Conservation (phyloP, 768 basidiomycete species). For the Amanita muscaria region DNA sequence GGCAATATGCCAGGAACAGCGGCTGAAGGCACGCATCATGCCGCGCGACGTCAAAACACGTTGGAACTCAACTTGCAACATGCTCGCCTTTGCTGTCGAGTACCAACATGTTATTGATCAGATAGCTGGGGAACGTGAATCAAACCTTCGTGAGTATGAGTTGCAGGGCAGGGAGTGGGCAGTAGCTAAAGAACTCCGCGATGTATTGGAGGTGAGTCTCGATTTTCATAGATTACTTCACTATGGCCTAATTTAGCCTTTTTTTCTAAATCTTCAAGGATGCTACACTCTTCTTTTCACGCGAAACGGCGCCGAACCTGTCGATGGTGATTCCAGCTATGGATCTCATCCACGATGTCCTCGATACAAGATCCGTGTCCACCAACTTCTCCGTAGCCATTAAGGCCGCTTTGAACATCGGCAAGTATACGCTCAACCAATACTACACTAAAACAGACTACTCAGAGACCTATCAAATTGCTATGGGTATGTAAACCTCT, state of each 20-base stretch:
- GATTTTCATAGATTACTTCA: neutral
- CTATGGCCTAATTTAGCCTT: neutral
- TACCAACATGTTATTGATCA: neutral
- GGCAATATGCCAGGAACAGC: neutral
- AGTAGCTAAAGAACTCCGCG: neutral
- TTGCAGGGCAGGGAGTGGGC: neutral
- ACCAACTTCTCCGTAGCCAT: conserved; percentile 13
- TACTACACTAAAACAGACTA: conserved; percentile 25
- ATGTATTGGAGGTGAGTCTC: neutral
- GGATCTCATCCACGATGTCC: conserved; percentile 16
- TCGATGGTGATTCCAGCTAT: conserved; percentile 16
- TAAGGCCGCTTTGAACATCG: conserved; percentile 7
- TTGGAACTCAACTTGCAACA: neutral
- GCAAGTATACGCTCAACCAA: conserved; percentile 21
- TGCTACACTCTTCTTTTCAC: conserved; percentile 12
- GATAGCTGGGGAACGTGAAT: neutral
- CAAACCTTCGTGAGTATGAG: neutral
- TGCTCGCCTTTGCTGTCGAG: neutral
- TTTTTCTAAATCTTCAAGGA: conserved; percentile 11
- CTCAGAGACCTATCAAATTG: conserved; percentile 23
- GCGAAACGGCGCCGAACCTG: conserved; percentile 6
- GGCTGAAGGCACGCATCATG: neutral
- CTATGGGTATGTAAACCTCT: conserved; percentile 22
- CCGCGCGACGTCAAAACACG: neutral
- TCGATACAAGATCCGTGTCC: conserved; percentile 9